Evolutionary conservation across 73 alveolate genomes (phyloP).

Genomic region (Blepharisma japonicum): DNA sequence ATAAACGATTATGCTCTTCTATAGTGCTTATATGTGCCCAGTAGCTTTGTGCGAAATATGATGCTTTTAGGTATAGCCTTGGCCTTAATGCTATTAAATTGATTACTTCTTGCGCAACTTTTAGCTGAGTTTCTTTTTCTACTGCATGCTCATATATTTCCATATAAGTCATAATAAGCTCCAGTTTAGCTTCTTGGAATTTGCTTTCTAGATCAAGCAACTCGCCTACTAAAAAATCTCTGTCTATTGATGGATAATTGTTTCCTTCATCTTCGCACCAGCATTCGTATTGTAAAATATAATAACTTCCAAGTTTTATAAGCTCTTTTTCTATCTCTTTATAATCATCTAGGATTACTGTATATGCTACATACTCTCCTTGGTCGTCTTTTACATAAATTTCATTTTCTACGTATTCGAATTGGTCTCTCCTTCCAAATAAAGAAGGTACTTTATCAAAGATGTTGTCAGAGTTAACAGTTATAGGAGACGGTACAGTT

Average conservation of each 20-base stretch:
- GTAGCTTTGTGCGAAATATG: conserved; percentile 77
- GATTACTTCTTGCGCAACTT: conserved; percentile 71
- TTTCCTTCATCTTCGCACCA: conserved; percentile 61
- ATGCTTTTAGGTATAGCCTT: conserved; percentile 64
- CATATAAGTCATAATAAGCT: conserved; percentile 72
- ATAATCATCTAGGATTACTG: conserved; percentile 73
- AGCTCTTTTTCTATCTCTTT: conserved; percentile 76
- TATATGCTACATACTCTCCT: conserved; percentile 78
- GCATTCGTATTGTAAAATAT: conserved; percentile 75
- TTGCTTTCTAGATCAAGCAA: conserved; percentile 67
- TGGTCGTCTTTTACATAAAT: conserved; percentile 69
- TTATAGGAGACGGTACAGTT: background rate
- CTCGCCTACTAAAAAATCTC: conserved; percentile 71
- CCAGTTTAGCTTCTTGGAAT: conserved; percentile 66
- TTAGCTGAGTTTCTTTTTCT: conserved; percentile 71
- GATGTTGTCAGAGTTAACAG: background rate
- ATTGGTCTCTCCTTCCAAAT: conserved; percentile 5
- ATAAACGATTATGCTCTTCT: conserved; percentile 53
- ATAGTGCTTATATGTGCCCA: conserved; percentile 70
- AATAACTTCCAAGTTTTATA: conserved; percentile 77
- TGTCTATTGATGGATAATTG: conserved; percentile 76
- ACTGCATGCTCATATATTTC: conserved; percentile 83
- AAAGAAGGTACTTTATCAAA: background rate
- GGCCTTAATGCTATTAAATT: conserved; percentile 88
- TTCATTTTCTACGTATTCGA: background rate